These are phyloP conservation scores for Agastache rugosa DNA, from an alignment of 257 asterid genomes.

Conservation along the genomic window DNA sequence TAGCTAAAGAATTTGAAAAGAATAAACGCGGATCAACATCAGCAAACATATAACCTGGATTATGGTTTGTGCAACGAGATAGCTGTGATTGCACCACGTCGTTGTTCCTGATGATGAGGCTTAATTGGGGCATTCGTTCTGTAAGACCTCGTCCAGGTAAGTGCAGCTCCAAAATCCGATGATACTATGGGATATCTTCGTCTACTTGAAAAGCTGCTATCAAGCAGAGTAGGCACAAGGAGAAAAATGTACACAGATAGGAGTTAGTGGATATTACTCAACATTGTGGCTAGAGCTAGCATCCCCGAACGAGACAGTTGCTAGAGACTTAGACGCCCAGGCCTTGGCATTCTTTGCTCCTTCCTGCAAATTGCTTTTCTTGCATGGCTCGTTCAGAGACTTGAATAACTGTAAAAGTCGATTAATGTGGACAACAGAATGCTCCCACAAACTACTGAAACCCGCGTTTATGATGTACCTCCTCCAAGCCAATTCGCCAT, in stretches of 20 bases:
- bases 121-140: neutral
- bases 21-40: conserved; percentile 28
- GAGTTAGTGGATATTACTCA: conserved; percentile 19
- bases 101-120: neutral
- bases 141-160: conserved; percentile 23
- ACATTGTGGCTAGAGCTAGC: conserved; percentile 39
- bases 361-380: conserved; percentile 40
- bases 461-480: conserved; percentile 30
- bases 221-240: conserved; percentile 26
- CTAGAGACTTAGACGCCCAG: conserved; percentile 40
- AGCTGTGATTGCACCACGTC: conserved; percentile 9
- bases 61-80: conserved; percentile 15
- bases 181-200: conserved; percentile 30
- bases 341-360: conserved; percentile 41
- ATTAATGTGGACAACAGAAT: conserved; percentile 29
- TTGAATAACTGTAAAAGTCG: conserved; percentile 33
- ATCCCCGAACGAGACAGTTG: conserved; percentile 39
- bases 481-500: conserved; percentile 36
- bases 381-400: conserved; percentile 35
- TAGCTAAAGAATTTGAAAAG: conserved; percentile 32
- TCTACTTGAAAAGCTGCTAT: conserved; percentile 36
- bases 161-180: conserved; percentile 25
- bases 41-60: conserved; percentile 30
- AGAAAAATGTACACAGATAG: conserved; percentile 20
- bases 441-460: conserved; percentile 40